Conservation (phyloP, 2,329 filamentous ascomycete genomes). For the Cladosporium sp. region DNA sequence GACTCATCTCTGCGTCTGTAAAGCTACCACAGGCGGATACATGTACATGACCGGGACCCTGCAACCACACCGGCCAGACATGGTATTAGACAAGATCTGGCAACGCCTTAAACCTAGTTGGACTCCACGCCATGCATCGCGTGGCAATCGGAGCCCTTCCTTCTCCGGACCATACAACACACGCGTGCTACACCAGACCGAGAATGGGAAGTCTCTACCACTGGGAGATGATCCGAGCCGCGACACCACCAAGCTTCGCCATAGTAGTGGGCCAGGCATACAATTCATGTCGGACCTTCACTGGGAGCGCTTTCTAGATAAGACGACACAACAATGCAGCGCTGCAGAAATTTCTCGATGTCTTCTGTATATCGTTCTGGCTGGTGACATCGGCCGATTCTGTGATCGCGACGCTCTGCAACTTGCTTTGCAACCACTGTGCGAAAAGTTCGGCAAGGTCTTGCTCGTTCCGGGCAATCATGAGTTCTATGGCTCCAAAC, state of each 20-base stretch:
- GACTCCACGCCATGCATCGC: neutral
- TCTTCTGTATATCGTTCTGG: conserved; percentile 48
- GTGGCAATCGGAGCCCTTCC: neutral
- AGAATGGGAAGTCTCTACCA: neutral
- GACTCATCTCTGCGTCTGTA: neutral
- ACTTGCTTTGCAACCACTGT: neutral
- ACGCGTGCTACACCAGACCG: neutral
- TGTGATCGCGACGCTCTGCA: conserved; percentile 33
- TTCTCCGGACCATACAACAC: neutral
- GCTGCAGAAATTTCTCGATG: conserved; percentile 41
- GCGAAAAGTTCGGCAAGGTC: conserved; percentile 38
- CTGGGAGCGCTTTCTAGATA: conserved; percentile 43
- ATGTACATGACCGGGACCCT: neutral
- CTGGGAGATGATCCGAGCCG: neutral
- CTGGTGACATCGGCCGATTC: conserved; percentile 54
- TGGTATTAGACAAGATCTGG: neutral
- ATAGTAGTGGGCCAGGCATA: conserved; percentile 21
- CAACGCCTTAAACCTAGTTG: neutral
- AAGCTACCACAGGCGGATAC: neutral
- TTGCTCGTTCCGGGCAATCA: conserved; percentile 57
- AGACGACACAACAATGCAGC: conserved; percentile 21
- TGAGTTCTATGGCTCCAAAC: conserved; percentile 53
- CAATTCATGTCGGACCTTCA: conserved; percentile 55
- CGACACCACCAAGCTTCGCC: neutral
- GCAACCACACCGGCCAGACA: neutral